Base-by-base conservation (phyloP, 2,329 filamentous ascomycete species). In the Hymenoscyphus salicellus region DNA sequence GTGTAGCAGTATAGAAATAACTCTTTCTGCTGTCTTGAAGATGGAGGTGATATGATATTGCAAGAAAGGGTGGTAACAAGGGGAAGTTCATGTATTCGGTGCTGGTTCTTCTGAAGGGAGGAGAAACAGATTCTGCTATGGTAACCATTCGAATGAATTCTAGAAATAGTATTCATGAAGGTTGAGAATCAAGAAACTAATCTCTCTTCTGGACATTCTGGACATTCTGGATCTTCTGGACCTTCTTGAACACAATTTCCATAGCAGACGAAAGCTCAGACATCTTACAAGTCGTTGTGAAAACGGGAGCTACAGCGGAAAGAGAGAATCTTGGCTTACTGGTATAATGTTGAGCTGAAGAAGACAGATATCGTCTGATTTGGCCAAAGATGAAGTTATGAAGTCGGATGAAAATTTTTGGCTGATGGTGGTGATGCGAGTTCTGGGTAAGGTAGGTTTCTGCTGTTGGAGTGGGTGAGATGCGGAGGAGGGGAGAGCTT, bases 371-470 rank as follows among this genome's bases (percentile, higher is more conserved):
- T 14, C 33, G 7, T 33, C 52, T 57, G 7, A 20, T 30, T 4
- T 28, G 49, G 20, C 14, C 2, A 11, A 23, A 49, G 1, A 49
- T 49, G 3, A 49, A 49, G 10, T 23, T 49, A 20, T 49, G 23
- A 23, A 14, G 1, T 0, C 46, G 20, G 8, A 49, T 23, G 7
- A 49, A 26, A 4, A 38, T 14, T 2, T 38, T 38, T 10, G 46
- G 46, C 4, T 49, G 46, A 14, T 49, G 46, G n/a, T 82, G 83
- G 72, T 85, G 82, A 14, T 82, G 81, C 57, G 75, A 75, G 70
- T 77, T 80, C 10, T 80, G 82, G 38, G 76, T 77, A 32, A 84
- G 75, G 67, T 70, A 71, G 52, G 43, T 65, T 67, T 32, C 70
- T 65, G 62, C 46, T 58, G 43, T 60, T 62, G 17, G 55, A 33